Conservation (phyloP, 2,329 filamentous ascomycete species). For the Nothophoma quercina region DNA sequence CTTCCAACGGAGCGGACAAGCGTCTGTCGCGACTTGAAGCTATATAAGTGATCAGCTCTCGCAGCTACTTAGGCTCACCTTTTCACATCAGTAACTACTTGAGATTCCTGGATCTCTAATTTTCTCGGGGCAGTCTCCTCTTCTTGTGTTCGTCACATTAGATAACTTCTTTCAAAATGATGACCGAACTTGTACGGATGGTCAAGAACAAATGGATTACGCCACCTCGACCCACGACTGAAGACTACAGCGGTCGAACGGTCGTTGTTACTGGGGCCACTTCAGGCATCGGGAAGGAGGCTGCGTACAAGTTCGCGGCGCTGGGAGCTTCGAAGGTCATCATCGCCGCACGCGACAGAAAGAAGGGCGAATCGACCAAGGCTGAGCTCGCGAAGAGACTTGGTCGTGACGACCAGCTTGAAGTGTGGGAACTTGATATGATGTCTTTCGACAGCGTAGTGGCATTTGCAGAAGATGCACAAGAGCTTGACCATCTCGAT, state of each 20-base stretch:
- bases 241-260: slow-evolving; percentile 48
- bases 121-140: too few species aligned
- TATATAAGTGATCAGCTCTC: neutral
- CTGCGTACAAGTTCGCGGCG: slow-evolving; percentile 47
- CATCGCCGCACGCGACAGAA: slow-evolving; percentile 45
- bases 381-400: slow-evolving; percentile 36
- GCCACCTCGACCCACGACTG: slow-evolving; percentile 43
- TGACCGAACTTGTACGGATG: slow-evolving; percentile 33
- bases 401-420: slow-evolving; percentile 36
- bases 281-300: slow-evolving; percentile 50
- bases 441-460: slow-evolving; percentile 44
- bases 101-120: too few species aligned
- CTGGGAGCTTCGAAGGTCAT: slow-evolving; percentile 49
- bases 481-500: slow-evolving; percentile 44
- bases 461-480: slow-evolving; percentile 41
- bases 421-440: slow-evolving; percentile 50
- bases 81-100: slow-evolving; percentile 57
- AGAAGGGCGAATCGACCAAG: slow-evolving; percentile 49
- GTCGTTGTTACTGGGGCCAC: slow-evolving; percentile 57
- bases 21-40: neutral
- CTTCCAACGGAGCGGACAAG: neutral
- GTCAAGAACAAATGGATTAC: slow-evolving; percentile 45
- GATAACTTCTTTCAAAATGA: too few species aligned
- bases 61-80: neutral
- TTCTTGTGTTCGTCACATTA: slow-evolving; percentile 50